Conservation (phyloP, 2,329 filamentous ascomycete species). For the Sporothrix euskadiensis region DNA sequence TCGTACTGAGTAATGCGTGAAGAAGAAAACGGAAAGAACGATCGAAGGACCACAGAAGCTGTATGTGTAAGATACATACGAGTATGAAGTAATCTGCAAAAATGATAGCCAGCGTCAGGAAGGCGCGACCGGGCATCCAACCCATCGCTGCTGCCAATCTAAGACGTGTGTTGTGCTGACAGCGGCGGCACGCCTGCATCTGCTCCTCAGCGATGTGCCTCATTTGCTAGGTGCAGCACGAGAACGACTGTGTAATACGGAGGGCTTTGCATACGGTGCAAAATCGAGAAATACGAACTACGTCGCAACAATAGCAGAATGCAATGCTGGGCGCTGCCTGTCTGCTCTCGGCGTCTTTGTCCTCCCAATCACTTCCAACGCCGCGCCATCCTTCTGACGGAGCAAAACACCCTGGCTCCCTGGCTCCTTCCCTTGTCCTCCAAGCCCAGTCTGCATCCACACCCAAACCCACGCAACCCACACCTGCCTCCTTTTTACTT, state of each 20-base stretch:
- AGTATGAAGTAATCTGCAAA: background rate
- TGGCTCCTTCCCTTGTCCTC: conserved; percentile 18
- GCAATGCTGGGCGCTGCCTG: background rate
- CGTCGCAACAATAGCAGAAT: background rate
- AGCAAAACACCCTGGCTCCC: conserved; percentile 2
- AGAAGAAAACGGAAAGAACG: background rate
- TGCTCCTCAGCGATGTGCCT: background rate
- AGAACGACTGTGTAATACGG: conserved; percentile 13
- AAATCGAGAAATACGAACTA: background rate
- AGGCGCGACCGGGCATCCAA: background rate
- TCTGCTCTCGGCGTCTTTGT: conserved; percentile 19
- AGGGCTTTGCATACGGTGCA: background rate
- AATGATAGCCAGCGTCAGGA: background rate
- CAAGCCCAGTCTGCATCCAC: conserved; percentile 15
- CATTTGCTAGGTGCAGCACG: conserved; percentile 6
- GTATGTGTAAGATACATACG: too few relatives aligned
- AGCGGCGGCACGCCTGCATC: background rate
- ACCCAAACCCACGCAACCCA: conserved; percentile 14
- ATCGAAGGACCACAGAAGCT: background rate
- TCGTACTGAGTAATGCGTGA: background rate
- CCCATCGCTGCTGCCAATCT: background rate
- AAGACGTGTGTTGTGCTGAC: background rate
- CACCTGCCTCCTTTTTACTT: conserved; percentile 18
- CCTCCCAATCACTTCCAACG: conserved; percentile 5
- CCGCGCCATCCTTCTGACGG: conserved; percentile 8